Evolutionary conservation across 352 stramenopile species (phyloP).

Genomic region (Aphanomyces astaci): DNA sequence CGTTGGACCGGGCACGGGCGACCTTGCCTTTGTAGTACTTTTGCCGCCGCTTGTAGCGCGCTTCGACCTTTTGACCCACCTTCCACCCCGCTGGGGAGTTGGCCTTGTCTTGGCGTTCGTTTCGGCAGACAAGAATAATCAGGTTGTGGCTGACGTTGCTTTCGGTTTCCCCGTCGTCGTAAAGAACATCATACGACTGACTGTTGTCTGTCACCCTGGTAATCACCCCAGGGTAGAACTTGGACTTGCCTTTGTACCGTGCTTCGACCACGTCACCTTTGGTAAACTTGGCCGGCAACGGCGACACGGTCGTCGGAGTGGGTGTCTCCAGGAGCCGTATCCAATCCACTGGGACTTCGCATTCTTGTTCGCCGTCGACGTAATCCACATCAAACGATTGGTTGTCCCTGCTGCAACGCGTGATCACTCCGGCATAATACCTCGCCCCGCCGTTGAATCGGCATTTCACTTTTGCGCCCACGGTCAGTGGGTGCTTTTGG

Average conservation of each 20-base stretch:
- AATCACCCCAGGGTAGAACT: constrained; percentile 8
- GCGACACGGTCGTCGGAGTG: not conserved
- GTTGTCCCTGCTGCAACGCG: constrained; percentile 28
- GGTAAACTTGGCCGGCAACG: not conserved
- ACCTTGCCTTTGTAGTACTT: constrained; percentile 22
- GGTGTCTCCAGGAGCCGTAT: constrained; percentile 30
- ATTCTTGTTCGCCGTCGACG: constrained; percentile 66
- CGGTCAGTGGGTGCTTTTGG: constrained; percentile 3
- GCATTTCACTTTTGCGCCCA: constrained; percentile 19
- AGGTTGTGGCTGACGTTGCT: not conserved
- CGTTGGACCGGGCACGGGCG: not conserved
- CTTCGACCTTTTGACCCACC: constrained; percentile 18
- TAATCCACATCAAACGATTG: constrained; percentile 70
- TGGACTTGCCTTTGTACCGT: not conserved
- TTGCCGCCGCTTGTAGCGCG: constrained; percentile 13
- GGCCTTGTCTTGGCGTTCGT: not conserved
- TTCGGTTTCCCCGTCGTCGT: constrained; percentile 15
- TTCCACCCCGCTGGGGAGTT: not conserved
- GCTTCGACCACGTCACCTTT: constrained; percentile 16
- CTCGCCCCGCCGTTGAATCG: constrained; percentile 17
- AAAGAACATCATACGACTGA: constrained; percentile 10
- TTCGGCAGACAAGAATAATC: not conserved
- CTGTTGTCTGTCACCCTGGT: not conserved
- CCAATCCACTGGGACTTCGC: constrained; percentile 44
- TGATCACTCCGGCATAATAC: constrained; percentile 44